Conservation (phyloP, 2,329 filamentous ascomycete species). For the Cytospora leucostoma region DNA sequence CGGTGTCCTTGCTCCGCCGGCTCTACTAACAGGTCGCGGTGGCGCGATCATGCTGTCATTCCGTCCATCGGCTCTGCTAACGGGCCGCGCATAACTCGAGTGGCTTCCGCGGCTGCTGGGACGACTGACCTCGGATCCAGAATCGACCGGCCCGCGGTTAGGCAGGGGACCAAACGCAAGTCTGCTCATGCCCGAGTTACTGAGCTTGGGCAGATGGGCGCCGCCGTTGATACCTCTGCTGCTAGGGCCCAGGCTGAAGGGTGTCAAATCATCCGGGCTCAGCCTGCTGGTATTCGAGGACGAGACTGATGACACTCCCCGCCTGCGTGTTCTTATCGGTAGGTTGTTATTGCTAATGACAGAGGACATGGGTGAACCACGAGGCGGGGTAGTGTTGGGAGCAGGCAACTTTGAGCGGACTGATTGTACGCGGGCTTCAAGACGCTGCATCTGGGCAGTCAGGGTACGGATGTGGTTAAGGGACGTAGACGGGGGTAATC, state of each 20-base stretch:
- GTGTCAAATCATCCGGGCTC: constrained; percentile 49
- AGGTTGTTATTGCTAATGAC: constrained; percentile 45
- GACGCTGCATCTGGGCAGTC: constrained; percentile 94
- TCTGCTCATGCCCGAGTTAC: constrained; percentile 62
- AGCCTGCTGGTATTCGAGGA: constrained; percentile 48
- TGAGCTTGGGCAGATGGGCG: constrained; percentile 60
- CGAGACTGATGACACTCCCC: constrained; percentile 58
- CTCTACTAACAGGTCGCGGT: constrained; percentile 65
- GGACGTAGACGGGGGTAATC: constrained; percentile 63
- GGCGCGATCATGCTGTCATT: constrained; percentile 46
- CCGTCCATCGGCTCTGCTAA: constrained; percentile 51
- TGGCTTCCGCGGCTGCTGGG: constrained; percentile 73
- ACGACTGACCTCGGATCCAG: constrained; percentile 54
- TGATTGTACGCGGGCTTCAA: constrained; percentile 90
- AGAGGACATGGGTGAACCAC: constrained; percentile 69
- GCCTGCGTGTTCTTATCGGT: constrained; percentile 70
- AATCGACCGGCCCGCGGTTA: constrained; percentile 51
- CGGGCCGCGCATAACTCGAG: constrained; percentile 55
- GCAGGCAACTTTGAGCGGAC: constrained; percentile 89
- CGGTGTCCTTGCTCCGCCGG: constrained; percentile 63
- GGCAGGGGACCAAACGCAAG: constrained; percentile 60
- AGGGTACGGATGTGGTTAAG: constrained; percentile 90
- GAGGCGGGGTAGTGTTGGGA: constrained; percentile 74
- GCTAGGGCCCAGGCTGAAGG: constrained; percentile 42
- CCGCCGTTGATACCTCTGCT: constrained; percentile 33